phyloP scores from a whole-genome alignment of 2,329 filamentous ascomycete species.

The Colletotrichum salicis region DNA sequence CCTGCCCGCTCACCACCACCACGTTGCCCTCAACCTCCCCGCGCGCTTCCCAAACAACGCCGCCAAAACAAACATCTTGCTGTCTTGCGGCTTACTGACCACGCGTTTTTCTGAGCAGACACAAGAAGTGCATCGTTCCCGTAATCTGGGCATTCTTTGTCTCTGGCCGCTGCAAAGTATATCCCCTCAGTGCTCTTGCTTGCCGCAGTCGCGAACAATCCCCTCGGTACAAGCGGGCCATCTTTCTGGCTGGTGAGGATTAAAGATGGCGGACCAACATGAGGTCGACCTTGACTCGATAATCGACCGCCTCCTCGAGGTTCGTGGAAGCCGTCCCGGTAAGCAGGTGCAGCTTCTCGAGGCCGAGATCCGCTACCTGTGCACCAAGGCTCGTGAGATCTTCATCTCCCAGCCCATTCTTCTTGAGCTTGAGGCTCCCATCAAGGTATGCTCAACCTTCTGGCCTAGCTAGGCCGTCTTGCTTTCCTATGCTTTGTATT shows the following conservation, averaged over 20 bases:
- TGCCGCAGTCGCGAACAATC: conserved; percentile 31
- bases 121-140: conserved; percentile 39
- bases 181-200: conserved; percentile 15
- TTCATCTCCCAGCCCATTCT: conserved; percentile 99
- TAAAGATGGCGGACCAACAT: conserved; percentile 72
- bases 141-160: conserved; percentile 34
- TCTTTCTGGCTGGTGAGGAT: conserved; percentile 54
- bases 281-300: conserved; percentile 99
- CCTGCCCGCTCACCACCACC: conserved; percentile 18
- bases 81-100: conserved; percentile 20
- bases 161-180: conserved; percentile 27
- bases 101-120: conserved; percentile 3
- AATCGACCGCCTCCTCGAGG: conserved; percentile 97
- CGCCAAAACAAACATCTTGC: neutral
- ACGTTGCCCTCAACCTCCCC: neutral
- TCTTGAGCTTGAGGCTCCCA: conserved; percentile 96
- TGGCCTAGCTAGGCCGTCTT: conserved; percentile 26
- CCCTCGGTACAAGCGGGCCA: conserved; percentile 50
- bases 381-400: conserved; percentile 98
- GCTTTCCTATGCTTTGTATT: neutral
- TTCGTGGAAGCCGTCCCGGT: conserved; percentile 95
- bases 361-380: conserved; percentile 94
- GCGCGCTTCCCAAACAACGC: neutral
- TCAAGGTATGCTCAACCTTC: conserved; percentile 77
- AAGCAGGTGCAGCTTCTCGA: conserved; percentile 99